Evolutionary conservation across 2,329 filamentous ascomycete genomes (phyloP).

Genomic region (Pseudogymnoascus sp.): DNA sequence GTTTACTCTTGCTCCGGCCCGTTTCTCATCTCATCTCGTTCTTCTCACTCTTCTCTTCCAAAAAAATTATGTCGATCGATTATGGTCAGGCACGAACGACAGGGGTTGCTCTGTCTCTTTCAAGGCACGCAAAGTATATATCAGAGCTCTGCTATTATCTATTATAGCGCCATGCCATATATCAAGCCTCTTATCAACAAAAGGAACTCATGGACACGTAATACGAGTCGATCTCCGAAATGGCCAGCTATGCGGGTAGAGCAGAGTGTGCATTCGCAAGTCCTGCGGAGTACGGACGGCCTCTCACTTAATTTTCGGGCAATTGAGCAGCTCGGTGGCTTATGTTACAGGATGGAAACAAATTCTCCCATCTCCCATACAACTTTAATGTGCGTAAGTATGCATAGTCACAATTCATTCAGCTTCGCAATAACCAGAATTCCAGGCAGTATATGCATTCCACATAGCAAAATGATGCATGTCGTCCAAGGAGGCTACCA

Average conservation of each 20-base stretch:
- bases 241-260: not conserved
- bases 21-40: not conserved
- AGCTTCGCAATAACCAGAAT: not conserved
- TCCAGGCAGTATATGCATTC: not conserved
- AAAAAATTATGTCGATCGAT: not conserved
- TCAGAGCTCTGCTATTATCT: not conserved
- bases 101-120: not conserved
- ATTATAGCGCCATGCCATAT: not conserved
- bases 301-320: not conserved
- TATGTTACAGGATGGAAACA: not conserved
- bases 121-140: not conserved
- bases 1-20: not conserved
- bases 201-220: not conserved
- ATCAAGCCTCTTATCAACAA: not conserved
- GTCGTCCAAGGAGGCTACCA: slow-evolving; percentile 1
- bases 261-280: not conserved
- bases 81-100: not conserved
- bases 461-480: not conserved
- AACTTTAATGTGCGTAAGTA: not conserved
- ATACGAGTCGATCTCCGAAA: not conserved
- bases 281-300: not conserved
- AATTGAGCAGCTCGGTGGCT: not conserved
- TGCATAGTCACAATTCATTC: not conserved
- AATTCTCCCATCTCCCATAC: not conserved
- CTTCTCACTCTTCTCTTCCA: not conserved